Base-by-base conservation (phyloP, 345 rosid species). In the Populus euphratica region DNA sequence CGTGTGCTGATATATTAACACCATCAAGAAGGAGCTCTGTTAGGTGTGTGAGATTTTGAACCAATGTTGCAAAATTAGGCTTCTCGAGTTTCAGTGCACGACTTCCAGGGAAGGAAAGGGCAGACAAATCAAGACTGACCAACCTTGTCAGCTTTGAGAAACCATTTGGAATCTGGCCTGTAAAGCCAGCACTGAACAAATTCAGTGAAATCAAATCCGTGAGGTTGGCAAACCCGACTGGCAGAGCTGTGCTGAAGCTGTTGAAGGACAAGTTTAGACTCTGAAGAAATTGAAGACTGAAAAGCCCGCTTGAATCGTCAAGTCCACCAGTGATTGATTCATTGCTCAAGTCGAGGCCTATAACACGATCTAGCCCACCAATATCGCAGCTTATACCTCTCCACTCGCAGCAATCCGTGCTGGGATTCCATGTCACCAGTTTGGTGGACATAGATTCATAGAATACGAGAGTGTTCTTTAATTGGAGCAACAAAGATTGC, bases 81-180 rank as follows among this genome's bases (percentile, higher is more conserved):
- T 82, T 82, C 77, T 79, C 74, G 13, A 86, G 85, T 71, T 74
- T 75, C 73, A 83, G 68, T 1, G 70, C 9, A 44, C 2, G 0
- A 11, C 0, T 0, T 27, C 44, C 79, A 18, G 33, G 25, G 35
- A 18, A 41, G 8, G 3, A 41, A 18, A 5, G 0, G 18, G 21
- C 0, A 18, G 93, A 87, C 14, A 90, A 79, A 80, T 88, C 91
- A 29, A 90, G 87, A 41, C 59, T 79, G 4, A 82, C 85, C 82
- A 90, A 74, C 64, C 43, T 81, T 21, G 71, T 69, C 88, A 90
- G 0, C 14, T 36, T 5, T 16, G 89, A 86, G 63, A 89, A 69
- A 18, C 8, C 76, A 36, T 9, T 3, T 0, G 90, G 89, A 62
- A 89, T 38, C 63, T 85, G 88, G 7, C 87, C 88, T 2, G 5